Evolutionary conservation across 2,329 filamentous ascomycete genomes (phyloP).

Genomic region (Pleoardoris graminearum): DNA sequence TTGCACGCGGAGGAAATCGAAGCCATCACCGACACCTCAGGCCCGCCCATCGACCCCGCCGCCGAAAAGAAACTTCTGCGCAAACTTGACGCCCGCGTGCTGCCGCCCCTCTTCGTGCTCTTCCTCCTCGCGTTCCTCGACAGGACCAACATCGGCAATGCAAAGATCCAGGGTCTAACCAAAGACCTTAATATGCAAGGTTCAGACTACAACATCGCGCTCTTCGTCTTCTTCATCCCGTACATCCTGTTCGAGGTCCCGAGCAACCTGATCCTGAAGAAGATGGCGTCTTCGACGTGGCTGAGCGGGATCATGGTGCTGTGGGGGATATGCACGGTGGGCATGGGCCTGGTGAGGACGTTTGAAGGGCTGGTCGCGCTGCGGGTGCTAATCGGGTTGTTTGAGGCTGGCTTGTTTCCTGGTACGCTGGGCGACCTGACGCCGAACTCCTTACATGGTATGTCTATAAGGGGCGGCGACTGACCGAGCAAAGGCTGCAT

Average conservation of each 20-base stretch:
- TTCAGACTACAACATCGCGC: constrained; percentile 43
- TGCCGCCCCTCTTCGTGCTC: constrained; percentile 54
- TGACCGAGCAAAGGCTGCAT: constrained; percentile 32
- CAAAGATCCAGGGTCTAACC: constrained; percentile 46
- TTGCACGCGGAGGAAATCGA: constrained; percentile 16
- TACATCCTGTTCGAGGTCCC: constrained; percentile 45
- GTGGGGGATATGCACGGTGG: constrained; percentile 49
- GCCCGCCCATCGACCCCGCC: constrained; percentile 34
- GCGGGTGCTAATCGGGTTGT: constrained; percentile 46
- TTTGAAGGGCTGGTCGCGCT: constrained; percentile 53
- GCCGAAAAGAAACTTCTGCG: constrained; percentile 53
- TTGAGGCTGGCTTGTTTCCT: constrained; percentile 44
- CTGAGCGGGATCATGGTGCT: constrained; percentile 43
- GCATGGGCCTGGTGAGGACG: constrained; percentile 53
- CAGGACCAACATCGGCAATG: constrained; percentile 47
- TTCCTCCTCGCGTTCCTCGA: constrained; percentile 40
- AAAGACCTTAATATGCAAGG: constrained; percentile 45
- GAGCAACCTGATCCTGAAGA: constrained; percentile 46
- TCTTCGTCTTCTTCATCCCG: constrained; percentile 46
- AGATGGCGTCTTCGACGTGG: constrained; percentile 46
- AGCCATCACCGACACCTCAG: constrained; percentile 29
- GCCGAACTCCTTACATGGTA: no score
- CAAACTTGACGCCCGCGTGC: constrained; percentile 54
- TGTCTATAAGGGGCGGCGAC: no score
- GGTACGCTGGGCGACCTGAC: no score